Conservation (phyloP, 805 yeast species). For the Cyberlindnera xylosilytica region DNA sequence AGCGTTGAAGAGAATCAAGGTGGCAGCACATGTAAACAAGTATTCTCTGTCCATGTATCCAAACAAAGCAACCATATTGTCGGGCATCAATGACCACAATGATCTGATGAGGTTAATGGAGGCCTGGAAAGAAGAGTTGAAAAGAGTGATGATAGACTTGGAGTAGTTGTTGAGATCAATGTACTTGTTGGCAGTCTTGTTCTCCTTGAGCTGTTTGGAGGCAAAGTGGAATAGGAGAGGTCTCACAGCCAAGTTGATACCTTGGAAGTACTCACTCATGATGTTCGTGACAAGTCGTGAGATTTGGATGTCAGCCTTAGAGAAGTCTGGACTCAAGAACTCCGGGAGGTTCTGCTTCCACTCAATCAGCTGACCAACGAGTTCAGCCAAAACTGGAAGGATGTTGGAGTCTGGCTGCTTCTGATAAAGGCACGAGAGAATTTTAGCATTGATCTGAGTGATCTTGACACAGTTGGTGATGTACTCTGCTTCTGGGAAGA, state of each 20-base stretch:
- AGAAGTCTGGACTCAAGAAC: slow-evolving; percentile 63
- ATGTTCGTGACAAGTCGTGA: slow-evolving; percentile 68
- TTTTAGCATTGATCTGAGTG: slow-evolving; percentile 74
- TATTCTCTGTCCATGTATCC: slow-evolving; percentile 89
- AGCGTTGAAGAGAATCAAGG: slow-evolving; percentile 68
- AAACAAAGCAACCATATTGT: slow-evolving; percentile 79
- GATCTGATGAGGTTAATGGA: slow-evolving; percentile 73
- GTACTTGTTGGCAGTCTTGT: slow-evolving; percentile 44
- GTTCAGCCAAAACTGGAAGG: slow-evolving; percentile 66
- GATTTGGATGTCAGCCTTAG: slow-evolving; percentile 46
- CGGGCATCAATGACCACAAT: slow-evolving; percentile 70
- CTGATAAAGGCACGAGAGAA: slow-evolving; percentile 65
- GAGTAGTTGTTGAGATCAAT: slow-evolving; percentile 69
- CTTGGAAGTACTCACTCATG: slow-evolving; percentile 82
- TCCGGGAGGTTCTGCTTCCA: slow-evolving; percentile 69
- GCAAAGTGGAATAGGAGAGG: slow-evolving; percentile 78
- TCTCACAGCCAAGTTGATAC: slow-evolving; percentile 73
- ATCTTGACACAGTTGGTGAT: slow-evolving; percentile 74
- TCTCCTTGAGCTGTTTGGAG: slow-evolving; percentile 55
- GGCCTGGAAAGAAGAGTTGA: slow-evolving; percentile 78
- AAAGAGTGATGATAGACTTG: slow-evolving; percentile 58
- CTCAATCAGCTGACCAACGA: slow-evolving; percentile 60
- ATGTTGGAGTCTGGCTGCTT: slow-evolving; percentile 76
- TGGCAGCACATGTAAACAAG: slow-evolving; percentile 71
- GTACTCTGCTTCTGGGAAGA: slow-evolving; percentile 76